Evolutionary conservation across 202 grass and related monocot genomes (phyloP), one percentile per base, ranked within the genome.

Genomic region (Carex arenaria): DNA sequence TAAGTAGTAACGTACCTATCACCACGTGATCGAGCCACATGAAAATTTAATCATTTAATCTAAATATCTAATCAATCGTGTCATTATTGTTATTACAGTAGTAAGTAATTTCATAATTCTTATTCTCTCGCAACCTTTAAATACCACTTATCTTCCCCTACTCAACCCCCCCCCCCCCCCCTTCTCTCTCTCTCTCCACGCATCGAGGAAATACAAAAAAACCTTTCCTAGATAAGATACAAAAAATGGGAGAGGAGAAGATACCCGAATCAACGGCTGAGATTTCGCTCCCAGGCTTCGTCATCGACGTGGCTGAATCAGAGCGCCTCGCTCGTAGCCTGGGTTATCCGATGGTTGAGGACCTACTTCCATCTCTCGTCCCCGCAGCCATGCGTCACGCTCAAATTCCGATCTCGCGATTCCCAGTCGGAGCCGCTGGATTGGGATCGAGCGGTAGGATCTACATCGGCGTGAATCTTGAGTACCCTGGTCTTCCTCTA

Each of bases 401-500:
- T 45, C 87, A 84, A 1, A 62, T 61, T 42, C 93, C 93, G 67
- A 94, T 99, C 89, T 96, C 96, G 13, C 59, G 81, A 26, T 99
- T 94, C 74, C 88, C 67, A 20, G 97, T 99, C 7, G 97, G 93
- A 51, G 97, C 97, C 79, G 93, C 91, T 22, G 97, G 97, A 19
- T 79, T 99, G 11, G 97, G 96, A 61, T 79, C 86, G 64, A 96
- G 89, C 79, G 97, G 97, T 34, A 88, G 90, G 43, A 87, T 99
- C 36, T 99, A 91, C 84, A 87, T 84, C 85, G 97, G 97, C 42
- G 97, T 99, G 10, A 99, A 99, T 80, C 84, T 99, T 84, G 97
- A 99, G 90, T 99, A 92, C 89, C 20, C 38, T 7, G 91, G 93
- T 61, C 38, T 91, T 0, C 97, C 97, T 9, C 70, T 99, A 9